Evolutionary conservation across 192 early-diverging fungal species (phyloP).

Genomic region (Coemansia sp.): DNA sequence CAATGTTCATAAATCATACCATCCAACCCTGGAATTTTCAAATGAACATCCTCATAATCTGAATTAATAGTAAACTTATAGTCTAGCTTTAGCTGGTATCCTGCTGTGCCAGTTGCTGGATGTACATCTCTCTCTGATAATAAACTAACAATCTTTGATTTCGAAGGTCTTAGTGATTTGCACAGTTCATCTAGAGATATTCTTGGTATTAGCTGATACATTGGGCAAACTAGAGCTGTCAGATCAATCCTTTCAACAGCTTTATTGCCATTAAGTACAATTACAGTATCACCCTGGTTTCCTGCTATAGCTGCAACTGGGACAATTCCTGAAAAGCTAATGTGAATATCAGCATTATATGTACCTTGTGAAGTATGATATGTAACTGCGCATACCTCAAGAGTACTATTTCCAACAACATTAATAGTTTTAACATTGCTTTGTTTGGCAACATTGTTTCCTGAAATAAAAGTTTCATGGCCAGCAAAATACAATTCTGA

Average conservation of each 20-base stretch:
- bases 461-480: slow-evolving; percentile 61
- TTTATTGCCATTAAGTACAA: slow-evolving; percentile 47
- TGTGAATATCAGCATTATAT: slow-evolving; percentile 64
- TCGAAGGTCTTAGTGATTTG: slow-evolving; percentile 64
- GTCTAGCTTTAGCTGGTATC: slow-evolving; percentile 72
- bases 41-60: slow-evolving; percentile 40
- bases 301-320: slow-evolving; percentile 43
- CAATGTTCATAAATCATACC: slow-evolving; percentile 75
- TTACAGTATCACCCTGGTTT: neutral
- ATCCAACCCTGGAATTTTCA: slow-evolving; percentile 55
- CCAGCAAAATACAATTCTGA: slow-evolving; percentile 58
- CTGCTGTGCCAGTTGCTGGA: slow-evolving; percentile 62
- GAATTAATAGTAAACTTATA: slow-evolving; percentile 70
- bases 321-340: slow-evolving; percentile 78
- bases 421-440: slow-evolving; percentile 55
- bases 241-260: slow-evolving; percentile 72
- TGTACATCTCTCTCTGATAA: slow-evolving; percentile 68
- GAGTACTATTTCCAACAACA: slow-evolving; percentile 66
- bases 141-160: slow-evolving; percentile 62
- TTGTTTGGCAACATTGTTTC: slow-evolving; percentile 59
- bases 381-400: slow-evolving; percentile 82
- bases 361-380: slow-evolving; percentile 78
- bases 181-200: slow-evolving; percentile 63
- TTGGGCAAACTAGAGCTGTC: slow-evolving; percentile 64
- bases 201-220: slow-evolving; percentile 62